phyloP scores from a whole-genome alignment of 768 basidiomycete species.

The Termitomyces titanicus region DNA sequence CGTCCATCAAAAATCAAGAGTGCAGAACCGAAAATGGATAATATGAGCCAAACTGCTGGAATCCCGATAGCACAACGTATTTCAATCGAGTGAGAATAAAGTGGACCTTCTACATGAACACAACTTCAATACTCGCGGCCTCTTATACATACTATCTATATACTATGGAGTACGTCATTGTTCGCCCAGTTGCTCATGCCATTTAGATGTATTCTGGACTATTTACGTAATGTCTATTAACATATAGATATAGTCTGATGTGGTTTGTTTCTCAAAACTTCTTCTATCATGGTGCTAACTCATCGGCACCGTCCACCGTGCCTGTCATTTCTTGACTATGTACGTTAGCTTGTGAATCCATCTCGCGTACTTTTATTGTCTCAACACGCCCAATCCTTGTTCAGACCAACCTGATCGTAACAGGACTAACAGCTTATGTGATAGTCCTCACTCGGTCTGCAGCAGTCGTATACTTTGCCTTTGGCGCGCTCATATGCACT shows the following conservation, averaged over 20 bases:
- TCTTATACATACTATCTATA: too few relatives aligned
- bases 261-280: too few relatives aligned
- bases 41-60: slow-evolving; percentile 47
- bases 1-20: slow-evolving; percentile 39
- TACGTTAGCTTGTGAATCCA: slow-evolving; percentile 13
- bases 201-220: too few relatives aligned
- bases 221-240: too few relatives aligned
- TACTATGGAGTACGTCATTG: not conserved
- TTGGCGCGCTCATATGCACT: slow-evolving; percentile 53
- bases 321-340: slow-evolving; percentile 38
- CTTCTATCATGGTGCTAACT: too few relatives aligned
- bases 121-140: not conserved
- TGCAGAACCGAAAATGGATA: slow-evolving; percentile 31
- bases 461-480: slow-evolving; percentile 56
- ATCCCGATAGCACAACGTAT: slow-evolving; percentile 56
- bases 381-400: not conserved
- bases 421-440: slow-evolving; percentile 40
- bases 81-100: slow-evolving; percentile 65
- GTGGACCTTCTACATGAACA: not conserved
- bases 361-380: not conserved
- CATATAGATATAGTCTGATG: too few relatives aligned
- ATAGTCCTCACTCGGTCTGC: slow-evolving; percentile 61
- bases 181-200: not conserved
- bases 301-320: slow-evolving; percentile 20
- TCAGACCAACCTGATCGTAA: slow-evolving; percentile 62